Percentiles rank a stretch among this genome's conserved stretches.
These are phyloP conservation scores for Umbelopsis sp. DNA, from an alignment of 192 early-diverging fungal genomes.

Conservation along the genomic window DNA sequence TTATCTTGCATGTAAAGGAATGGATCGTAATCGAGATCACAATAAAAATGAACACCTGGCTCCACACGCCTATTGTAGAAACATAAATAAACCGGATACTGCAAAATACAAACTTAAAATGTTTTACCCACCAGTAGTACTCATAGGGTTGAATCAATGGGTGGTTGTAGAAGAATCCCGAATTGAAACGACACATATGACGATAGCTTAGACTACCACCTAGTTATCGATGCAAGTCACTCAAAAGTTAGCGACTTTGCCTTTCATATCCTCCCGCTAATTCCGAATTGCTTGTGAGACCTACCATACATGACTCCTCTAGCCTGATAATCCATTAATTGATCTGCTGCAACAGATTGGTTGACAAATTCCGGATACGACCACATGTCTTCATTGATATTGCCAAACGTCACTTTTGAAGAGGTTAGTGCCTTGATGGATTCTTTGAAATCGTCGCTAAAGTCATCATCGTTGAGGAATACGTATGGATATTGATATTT, in stretches of 20 bases:
- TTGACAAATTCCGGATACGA: conserved; percentile 73
- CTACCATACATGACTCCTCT: conserved; percentile 69
- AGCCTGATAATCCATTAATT: conserved; percentile 57
- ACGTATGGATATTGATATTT: conserved; percentile 78
- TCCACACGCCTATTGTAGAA: conserved; percentile 61
- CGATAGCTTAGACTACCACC: conserved; percentile 75
- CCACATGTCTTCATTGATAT: conserved; percentile 76
- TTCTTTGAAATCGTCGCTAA: conserved; percentile 62
- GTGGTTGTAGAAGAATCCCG: conserved; percentile 61
- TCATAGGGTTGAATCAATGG: conserved; percentile 58
- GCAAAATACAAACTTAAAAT: conserved; percentile 47
- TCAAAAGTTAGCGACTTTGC: not conserved
- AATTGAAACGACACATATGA: conserved; percentile 83
- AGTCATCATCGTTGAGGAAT: conserved; percentile 75
- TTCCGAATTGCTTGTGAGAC: not conserved
- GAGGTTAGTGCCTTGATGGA: conserved; percentile 47
- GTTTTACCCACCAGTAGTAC: conserved; percentile 73
- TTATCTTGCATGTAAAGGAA: conserved; percentile 62
- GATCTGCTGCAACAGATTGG: conserved; percentile 58
- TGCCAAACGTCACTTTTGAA: conserved; percentile 65
- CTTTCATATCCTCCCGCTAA: too few relatives aligned
- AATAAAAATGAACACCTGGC: conserved; percentile 62
- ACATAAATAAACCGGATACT: conserved; percentile 48
- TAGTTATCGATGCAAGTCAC: not conserved
- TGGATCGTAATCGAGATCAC: conserved; percentile 63